Evolutionary conservation across 768 basidiomycete species (phyloP), one percentile per base, ranked within the genome.

Genomic region (Lyophyllum atratum): DNA sequence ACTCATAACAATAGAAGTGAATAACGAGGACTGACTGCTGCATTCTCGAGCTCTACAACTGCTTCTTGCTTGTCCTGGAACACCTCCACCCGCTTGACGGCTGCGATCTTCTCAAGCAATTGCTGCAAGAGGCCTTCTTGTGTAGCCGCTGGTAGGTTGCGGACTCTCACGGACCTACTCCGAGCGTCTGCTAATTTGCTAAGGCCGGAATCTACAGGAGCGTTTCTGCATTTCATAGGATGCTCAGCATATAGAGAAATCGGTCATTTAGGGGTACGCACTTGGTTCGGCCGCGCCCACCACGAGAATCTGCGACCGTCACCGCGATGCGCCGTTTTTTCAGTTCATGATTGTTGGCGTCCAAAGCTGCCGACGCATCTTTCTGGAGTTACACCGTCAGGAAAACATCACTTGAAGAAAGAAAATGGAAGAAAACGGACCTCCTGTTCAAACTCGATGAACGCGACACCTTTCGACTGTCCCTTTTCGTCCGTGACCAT

Each of bases 91-190:
- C 94, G 85, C 49, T 83, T 85, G 39, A 92, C 82, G 2, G 75
- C 70, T 0, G 84, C 83, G 39, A 89, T 68, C 71, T 93, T 96
- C 68, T 95, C 93, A 4, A 99, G 73, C 0, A 78, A 75, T 76
- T 98, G 97, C 64, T 99, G 96, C 24, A 99, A 72, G 1, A 98
- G 75, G 2, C 92, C 96, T 67, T 98, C 97, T 67, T 97, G 92
- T 4, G 92, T 86, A 10, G 76, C 83, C 2, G 82, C 66, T 15
- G 93, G 92, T 21, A 99, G 78, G 49, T 87, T 87, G 21, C 79
- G 83, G 50, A 98, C 74, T 9, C 90, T 85, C 8, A 98, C 79
- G 19, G 90, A 91, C 17, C 93, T 85, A 59, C 76, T 85, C 46
- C 82, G 82, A 6, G 76, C 71, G 53, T 89, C 92, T 12, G 79